phyloP scores from a whole-genome alignment of 345 rosid genomes.

The Bruguiera gymnorhiza region DNA sequence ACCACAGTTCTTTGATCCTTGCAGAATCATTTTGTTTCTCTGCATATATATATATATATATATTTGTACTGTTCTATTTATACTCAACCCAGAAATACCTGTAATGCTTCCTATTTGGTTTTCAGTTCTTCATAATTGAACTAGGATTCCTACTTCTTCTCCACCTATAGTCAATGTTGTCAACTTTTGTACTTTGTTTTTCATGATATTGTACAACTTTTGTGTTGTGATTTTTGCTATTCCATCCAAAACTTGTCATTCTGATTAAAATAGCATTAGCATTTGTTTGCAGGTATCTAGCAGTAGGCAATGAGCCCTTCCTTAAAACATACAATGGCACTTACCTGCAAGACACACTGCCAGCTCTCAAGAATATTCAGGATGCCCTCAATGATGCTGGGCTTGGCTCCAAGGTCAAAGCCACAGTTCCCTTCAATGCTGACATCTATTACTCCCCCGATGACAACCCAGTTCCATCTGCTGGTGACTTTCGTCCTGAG shows the following conservation, averaged over 20 bases:
- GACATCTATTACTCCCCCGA: conserved; percentile 39
- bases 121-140: background rate
- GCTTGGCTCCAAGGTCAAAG: conserved; percentile 31
- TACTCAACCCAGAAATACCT: background rate
- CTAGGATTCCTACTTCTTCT: background rate
- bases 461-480: conserved; percentile 21
- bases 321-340: conserved; percentile 43
- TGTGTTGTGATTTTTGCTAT: too few species aligned
- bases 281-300: conserved; percentile 21
- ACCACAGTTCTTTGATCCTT: background rate
- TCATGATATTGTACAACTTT: too few species aligned
- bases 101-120: background rate
- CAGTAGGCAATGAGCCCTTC: conserved; percentile 41
- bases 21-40: background rate
- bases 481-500: conserved; percentile 24
- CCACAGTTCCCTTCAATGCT: conserved; percentile 48
- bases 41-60: background rate
- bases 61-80: background rate
- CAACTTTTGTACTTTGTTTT: background rate
- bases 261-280: background rate
- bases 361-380: conserved; percentile 45
- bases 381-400: conserved; percentile 36
- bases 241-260: background rate
- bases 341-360: conserved; percentile 33
- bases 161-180: too few species aligned